Evolutionary conservation across 2,329 filamentous ascomycete species (phyloP), one percentile per base, ranked within the genome.

Genomic region (Fusarium sp.): DNA sequence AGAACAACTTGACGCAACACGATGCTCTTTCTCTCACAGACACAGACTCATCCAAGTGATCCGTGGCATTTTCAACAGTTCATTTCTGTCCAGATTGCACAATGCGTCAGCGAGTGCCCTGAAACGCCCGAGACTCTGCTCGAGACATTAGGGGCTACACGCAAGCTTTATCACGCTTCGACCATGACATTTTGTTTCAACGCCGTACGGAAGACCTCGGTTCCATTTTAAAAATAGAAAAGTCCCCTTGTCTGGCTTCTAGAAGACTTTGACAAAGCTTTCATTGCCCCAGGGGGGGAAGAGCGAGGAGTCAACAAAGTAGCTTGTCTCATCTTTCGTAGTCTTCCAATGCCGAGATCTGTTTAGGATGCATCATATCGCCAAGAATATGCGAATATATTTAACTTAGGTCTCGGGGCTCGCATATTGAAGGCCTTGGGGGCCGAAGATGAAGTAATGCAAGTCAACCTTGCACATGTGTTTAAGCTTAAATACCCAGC

Each of bases 401-500:
- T 9, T n/a, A 18, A 1, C 6, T 51, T 24, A 14, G 22, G 11
- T 18, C 22, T 33, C 28, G 15, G 15, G 5, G 3, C 13, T 51
- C 18, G 49, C 49, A 54, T 38, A 38, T 39, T 28, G 15, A 41
- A 28, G 51, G 18, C 4, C 3, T 22, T 28, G 7, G 35, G 35
- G 35, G 24, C 51, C 51, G 51, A 55, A 20, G 35, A n/a, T 10
- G 51, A n/a, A 39, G 17, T 6, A 35, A 48, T 28, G 51, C 51
- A 28, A 54, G 35, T 28, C n/a, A 54, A 41, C 51, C 51, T 55
- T 39, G 51, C 33, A 55, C 51, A 28, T 41, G 20, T 39, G 35
- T 55, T 55, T 55, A 55, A 55, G 51, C 51, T 55, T 55, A 55
- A 28, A 55, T 55, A 39, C 51, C 20, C 24, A 55, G 51, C 51